Base-by-base conservation (phyloP, 2,329 filamentous ascomycete species). In the Exophiala oligosperma region DNA sequence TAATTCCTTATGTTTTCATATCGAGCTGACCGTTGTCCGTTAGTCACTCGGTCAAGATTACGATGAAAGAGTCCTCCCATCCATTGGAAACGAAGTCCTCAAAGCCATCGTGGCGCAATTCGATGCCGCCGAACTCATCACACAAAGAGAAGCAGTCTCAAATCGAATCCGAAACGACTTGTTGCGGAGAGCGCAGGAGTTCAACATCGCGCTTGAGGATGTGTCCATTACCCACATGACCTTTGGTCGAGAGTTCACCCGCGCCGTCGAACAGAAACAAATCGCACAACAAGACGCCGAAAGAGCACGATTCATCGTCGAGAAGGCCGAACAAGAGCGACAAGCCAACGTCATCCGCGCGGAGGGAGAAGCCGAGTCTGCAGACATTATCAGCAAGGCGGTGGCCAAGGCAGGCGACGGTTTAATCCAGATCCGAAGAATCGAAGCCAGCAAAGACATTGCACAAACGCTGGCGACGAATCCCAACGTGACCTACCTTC, bases 201-300 rank as follows among this genome's bases (percentile, higher is more conserved):
- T 99, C 86, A 96, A 99, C 83, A 99, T 99, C 72, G 91, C 92
- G 28, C 90, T 99, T 54, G 94, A 99, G 79, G 94, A 99, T 72
- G 94, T 99, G 60, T 96, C 91, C 72, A 99, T 99, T 77, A 99
- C 94, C 62, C 94, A 99, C 84, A 99, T 99, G 94, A 99, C 94
- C 53, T 99, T 99, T 74, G 94, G 94, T 68, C 93, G 93, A 77
- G 94, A 99, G 78, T 99, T 99, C 83, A 99, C 94, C 61, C 90
- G 91, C 77, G 94, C 94, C 65, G 94, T 99, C 70, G 94, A 99
- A 81, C 94, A 99, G 85, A 99, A 99, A 87, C 94, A 99, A 83
- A 99, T 99, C 75, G 94, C 94, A 56, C 94, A 99, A 80, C 94
- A 99, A 79, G 94, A 99, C 73, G 94, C 94, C 64, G 94, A 99